Base-by-base conservation (phyloP, 2,329 filamentous ascomycete species). In the Phyllosticta ampelicida region DNA sequence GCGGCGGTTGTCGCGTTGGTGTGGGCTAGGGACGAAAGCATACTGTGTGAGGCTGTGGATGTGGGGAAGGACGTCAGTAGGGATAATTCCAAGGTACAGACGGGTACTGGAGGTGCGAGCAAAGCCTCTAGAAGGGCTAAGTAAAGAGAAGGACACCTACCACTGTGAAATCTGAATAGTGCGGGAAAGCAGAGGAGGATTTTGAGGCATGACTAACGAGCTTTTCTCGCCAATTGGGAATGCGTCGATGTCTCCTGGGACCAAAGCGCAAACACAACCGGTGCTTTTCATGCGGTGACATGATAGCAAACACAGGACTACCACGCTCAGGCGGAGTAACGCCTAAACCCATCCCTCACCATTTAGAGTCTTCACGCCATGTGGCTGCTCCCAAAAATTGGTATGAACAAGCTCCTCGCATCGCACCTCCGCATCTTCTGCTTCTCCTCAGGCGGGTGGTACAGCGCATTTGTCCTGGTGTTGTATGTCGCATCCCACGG, bases 401-500 rank as follows among this genome's bases (percentile, higher is more conserved):
- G 56, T 44, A 54, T 58, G 16, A 58, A 58, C 18, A 54, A 18
- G 51, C 56, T 58, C 5, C 54, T 21, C 52, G 13, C 21, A 9
- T 52, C 29, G 21, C 52, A 21, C 56, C 19, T 51, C 44, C 19
- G 0, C 56, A 36, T 4, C 44, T 26, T 48, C 56, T 36, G 48
- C 20, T 10, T 36, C 9, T 36, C 16, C 54, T 18, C 23, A 19
- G 10, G 18, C 5, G 20, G 13, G 1, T 71, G 67, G 61, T 77
- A 71, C 2, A 75, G 76, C 48, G 61, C 72, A 61, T 76, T 74
- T 6, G 73, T 65, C 36, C 65, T 70, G 16, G 73, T 74, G 62
- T 78, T 77, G 61, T 80, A 81, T 21, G 74, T 80, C n/a, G 77
- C 71, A 65, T 75, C 70, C 1, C 49, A 60, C 1, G 71, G 68